These are phyloP conservation scores for Kluyveromyces aestuarii DNA, from an alignment of 805 yeast genomes.

Conservation along the genomic window DNA sequence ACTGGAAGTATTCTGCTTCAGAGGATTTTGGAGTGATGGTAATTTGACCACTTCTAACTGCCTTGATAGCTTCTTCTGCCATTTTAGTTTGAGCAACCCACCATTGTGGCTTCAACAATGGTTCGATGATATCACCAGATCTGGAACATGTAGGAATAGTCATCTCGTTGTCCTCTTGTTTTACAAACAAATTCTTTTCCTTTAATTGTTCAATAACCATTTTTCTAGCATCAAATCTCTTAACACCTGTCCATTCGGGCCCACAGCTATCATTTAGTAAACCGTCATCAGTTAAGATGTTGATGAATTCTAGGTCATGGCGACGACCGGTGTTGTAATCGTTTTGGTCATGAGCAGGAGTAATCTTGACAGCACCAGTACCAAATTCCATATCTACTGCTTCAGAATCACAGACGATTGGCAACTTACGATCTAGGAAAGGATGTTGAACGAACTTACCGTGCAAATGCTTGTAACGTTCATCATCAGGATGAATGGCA, in stretches of 20 bases:
- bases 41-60: constrained; percentile 73
- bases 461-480: constrained; percentile 87
- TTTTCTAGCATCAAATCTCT: constrained; percentile 89
- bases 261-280: constrained; percentile 87
- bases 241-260: constrained; percentile 72
- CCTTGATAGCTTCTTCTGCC: constrained; percentile 82
- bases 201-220: constrained; percentile 74
- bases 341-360: constrained; percentile 97
- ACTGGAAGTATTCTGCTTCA: constrained; percentile 86
- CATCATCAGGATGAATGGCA: constrained; percentile 95
- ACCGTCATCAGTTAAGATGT: constrained; percentile 90
- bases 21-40: constrained; percentile 81
- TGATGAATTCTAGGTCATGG: constrained; percentile 77
- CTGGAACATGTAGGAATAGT: constrained; percentile 88
- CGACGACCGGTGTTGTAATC: constrained; percentile 97
- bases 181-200: constrained; percentile 65
- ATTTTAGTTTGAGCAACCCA: constrained; percentile 89
- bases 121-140: constrained; percentile 96
- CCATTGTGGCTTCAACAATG: constrained; percentile 97
- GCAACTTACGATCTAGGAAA: constrained; percentile 72
- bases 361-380: constrained; percentile 99
- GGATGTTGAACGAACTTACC: constrained; percentile 92
- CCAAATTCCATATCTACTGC: constrained; percentile 99
- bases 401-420: constrained; percentile 81
- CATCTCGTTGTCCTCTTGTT: constrained; percentile 93